Conservation (phyloP, 139 green algal genomes). For the Gonium pectorale region DNA sequence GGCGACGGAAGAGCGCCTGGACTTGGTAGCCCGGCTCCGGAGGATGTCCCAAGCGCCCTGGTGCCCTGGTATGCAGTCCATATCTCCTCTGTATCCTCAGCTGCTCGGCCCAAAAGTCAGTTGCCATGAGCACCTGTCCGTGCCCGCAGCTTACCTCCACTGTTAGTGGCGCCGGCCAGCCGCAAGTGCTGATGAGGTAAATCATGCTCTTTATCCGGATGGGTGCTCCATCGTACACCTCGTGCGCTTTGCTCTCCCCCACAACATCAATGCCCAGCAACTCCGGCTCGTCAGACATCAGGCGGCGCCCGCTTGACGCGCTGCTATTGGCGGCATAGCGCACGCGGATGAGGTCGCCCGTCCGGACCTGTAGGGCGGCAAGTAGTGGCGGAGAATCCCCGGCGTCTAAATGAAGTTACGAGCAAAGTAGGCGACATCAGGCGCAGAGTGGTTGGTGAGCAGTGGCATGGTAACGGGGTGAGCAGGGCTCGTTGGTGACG, state of each 20-base stretch:
- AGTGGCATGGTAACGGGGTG: too few relatives aligned
- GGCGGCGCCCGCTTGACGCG: not conserved
- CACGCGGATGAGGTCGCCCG: too few relatives aligned
- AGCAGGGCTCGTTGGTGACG: too few relatives aligned
- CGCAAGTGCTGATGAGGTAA: conserved; percentile 18
- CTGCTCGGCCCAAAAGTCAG: too few relatives aligned
- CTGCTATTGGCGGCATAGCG: too few relatives aligned
- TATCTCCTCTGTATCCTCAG: not conserved
- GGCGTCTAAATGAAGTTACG: not conserved
- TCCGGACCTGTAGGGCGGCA: not conserved
- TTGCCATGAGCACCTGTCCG: not conserved
- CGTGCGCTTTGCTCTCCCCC: not conserved
- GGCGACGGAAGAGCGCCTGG: too few relatives aligned
- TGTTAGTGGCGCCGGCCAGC: not conserved
- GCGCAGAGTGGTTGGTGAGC: not conserved
- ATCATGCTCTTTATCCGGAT: conserved; percentile 11
- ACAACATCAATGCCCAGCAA: not conserved
- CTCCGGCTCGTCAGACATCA: not conserved
- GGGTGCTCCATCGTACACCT: not conserved
- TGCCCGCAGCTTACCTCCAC: not conserved
- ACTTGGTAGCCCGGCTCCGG: not conserved
- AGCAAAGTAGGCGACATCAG: not conserved
- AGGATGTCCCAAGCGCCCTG: not conserved
- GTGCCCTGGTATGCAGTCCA: not conserved
- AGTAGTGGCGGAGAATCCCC: not conserved